A percentile compares a stretch with the other conserved stretches of the same genome.
These are phyloP conservation scores for Mucor mucedo DNA, from an alignment of 371 early-diverging fungal species.

Conservation along the genomic window DNA sequence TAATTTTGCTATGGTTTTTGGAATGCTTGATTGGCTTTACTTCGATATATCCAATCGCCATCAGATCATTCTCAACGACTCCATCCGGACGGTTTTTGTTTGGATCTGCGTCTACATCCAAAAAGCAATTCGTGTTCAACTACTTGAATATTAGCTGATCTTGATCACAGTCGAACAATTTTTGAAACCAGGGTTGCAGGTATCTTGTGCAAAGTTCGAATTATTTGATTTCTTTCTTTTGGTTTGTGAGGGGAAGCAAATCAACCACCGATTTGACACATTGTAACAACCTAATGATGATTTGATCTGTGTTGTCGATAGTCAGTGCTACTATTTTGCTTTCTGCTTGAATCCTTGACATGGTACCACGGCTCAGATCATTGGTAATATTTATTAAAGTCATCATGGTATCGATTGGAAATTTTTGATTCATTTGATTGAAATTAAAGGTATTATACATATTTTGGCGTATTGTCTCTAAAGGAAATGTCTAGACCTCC, in stretches of 20 bases:
- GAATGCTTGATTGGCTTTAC: conserved; percentile 20
- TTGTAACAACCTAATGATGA: conserved; percentile 3
- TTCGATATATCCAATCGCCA: conserved; percentile 16
- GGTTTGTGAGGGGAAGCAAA: conserved; percentile 12
- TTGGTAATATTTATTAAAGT: background rate
- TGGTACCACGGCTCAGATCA: conserved; percentile 1
- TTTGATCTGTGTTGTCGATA: background rate
- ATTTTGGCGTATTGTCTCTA: conserved; percentile 16
- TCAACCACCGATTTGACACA: conserved; percentile 5
- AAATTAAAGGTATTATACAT: conserved; percentile 9
- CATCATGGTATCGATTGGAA: too few species aligned
- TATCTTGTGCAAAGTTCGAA: background rate
- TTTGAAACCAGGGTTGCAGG: background rate
- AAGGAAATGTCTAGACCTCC: background rate
- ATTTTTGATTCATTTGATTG: conserved; percentile 9
- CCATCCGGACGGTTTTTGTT: conserved; percentile 21
- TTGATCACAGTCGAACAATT: conserved; percentile 9
- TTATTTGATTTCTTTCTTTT: conserved; percentile 12
- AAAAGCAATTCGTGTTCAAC: conserved; percentile 15
- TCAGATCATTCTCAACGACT: conserved; percentile 16
- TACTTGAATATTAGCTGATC: conserved; percentile 11
- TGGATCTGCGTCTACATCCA: conserved; percentile 11
- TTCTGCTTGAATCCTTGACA: conserved; percentile 11
- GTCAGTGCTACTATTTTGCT: conserved; percentile 8
- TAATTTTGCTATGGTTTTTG: conserved; percentile 20